Base-by-base conservation (phyloP, 2,329 filamentous ascomycete species). In the Acephala macrosclerotiorum region DNA sequence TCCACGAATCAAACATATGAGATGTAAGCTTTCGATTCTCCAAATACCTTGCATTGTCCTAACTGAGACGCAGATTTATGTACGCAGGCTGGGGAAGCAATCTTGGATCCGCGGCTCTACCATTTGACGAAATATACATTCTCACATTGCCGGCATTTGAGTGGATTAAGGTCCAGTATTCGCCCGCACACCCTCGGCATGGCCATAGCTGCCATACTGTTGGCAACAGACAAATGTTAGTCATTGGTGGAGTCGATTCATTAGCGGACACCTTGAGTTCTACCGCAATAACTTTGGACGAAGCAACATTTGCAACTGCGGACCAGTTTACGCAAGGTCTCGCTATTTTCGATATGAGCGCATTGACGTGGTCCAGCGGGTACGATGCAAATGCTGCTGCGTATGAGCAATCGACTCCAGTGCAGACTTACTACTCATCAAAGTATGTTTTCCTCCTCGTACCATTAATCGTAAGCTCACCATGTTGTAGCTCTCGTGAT, bases 121-220 rank as follows among this genome's bases (percentile, higher is more conserved):
- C 58, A 25, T 66, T 45, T 55, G 68, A 64, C 45, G 61, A 69
- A n/a, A 65, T 71, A 16, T 70, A 69, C 29, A 67, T 71, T 29
- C 60, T 71, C 12, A 70, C 68, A 12, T 51, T 71, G 7, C 70
- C 70, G 12, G 68, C 66, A 18, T 70, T 70, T 36, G 64, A 66
- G 22, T 71, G 70, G 70, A 66, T 71, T 22, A 65, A 67, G 25
- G 64, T 59, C 9, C 53, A 66, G 0, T 62, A 60, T 20, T 36
- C 47, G n/a, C 55, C 65, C 9, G 60, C 49, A n/a, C 65, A 38
- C 29, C 63, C 67, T 11, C 63, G 70, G n/a, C 45, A 59, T 26
- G 45, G 45, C 5, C 67, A 66, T 38, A 64, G 51, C 12, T 70
- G 68, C 58, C 45, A 66, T 26, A 56, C 62, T 9, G 63, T 69